These are phyloP conservation scores for Pinus albicaulis DNA, from an alignment of 75 land plant species.

Conservation along the genomic window DNA sequence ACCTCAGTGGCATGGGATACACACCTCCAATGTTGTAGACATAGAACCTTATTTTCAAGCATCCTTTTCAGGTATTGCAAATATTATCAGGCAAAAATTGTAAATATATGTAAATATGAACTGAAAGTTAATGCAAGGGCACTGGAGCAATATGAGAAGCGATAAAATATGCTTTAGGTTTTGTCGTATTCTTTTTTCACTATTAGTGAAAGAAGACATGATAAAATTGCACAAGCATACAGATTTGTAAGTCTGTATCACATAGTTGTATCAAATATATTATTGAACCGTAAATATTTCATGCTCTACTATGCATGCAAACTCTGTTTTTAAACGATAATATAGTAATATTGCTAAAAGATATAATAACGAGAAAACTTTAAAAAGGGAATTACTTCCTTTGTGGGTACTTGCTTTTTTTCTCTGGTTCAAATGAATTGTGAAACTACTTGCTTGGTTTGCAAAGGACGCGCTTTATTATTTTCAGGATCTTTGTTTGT, in stretches of 20 bases:
- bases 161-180: not conserved
- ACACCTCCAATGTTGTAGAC: slow-evolving; percentile 33
- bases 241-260: not conserved
- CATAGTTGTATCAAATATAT: not conserved
- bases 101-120: not conserved
- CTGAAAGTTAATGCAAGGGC: not conserved
- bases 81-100: not conserved
- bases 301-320: not conserved
- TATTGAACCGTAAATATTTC: not conserved
- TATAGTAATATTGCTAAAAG: no score
- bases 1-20: slow-evolving; percentile 38
- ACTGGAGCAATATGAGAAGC: not conserved
- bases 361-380: no score
- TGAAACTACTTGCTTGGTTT: not conserved
- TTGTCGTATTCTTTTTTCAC: not conserved
- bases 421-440: not conserved
- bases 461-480: not conserved
- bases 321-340: not conserved
- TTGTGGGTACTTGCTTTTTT: not conserved
- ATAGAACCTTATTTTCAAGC: not conserved
- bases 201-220: not conserved
- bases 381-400: no score
- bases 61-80: not conserved
- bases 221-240: not conserved
- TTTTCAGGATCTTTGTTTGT: not conserved